Evolutionary conservation across 2,329 filamentous ascomycete genomes (phyloP).

Genomic region (Penicillium sclerotiorum): DNA sequence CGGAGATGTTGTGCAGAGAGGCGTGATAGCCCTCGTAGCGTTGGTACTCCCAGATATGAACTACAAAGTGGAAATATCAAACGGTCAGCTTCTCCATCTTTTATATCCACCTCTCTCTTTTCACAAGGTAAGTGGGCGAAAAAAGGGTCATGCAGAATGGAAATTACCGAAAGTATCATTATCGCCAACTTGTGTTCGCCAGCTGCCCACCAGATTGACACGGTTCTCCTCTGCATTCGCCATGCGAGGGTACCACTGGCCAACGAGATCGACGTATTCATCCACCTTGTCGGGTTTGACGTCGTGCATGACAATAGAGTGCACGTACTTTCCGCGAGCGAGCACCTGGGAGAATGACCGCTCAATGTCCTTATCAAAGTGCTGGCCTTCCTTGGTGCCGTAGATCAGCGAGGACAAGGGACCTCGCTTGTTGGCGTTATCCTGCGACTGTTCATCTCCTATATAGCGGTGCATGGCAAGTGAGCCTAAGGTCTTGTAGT

Average conservation of each 20-base stretch:
- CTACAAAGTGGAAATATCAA: conserved; percentile 50
- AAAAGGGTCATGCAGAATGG: neutral
- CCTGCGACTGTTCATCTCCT: conserved; percentile 61
- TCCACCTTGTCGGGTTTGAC: conserved; percentile 95
- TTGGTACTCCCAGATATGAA: conserved; percentile 99
- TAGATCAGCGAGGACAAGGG: conserved; percentile 89
- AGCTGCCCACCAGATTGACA: conserved; percentile 95
- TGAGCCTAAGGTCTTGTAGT: conserved; percentile 61
- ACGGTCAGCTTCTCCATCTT: neutral
- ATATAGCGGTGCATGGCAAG: conserved; percentile 56
- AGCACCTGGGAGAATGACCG: conserved; percentile 93
- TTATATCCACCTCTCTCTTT: neutral
- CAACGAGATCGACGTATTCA: conserved; percentile 88
- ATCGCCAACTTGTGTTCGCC: conserved; percentile 96
- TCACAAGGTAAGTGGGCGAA: no score
- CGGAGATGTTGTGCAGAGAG: conserved; percentile 81
- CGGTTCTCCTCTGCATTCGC: conserved; percentile 83
- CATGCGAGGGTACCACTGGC: conserved; percentile 89
- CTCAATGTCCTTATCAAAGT: conserved; percentile 94
- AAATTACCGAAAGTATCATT: conserved; percentile 87
- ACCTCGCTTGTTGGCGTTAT: conserved; percentile 67
- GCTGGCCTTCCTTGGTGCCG: conserved; percentile 90
- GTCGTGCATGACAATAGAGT: conserved; percentile 94
- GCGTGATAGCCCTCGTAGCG: conserved; percentile 94
- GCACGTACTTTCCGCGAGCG: conserved; percentile 95